These are phyloP conservation scores for Zangia roseola DNA, from an alignment of 768 basidiomycete genomes.

Conservation along the genomic window DNA sequence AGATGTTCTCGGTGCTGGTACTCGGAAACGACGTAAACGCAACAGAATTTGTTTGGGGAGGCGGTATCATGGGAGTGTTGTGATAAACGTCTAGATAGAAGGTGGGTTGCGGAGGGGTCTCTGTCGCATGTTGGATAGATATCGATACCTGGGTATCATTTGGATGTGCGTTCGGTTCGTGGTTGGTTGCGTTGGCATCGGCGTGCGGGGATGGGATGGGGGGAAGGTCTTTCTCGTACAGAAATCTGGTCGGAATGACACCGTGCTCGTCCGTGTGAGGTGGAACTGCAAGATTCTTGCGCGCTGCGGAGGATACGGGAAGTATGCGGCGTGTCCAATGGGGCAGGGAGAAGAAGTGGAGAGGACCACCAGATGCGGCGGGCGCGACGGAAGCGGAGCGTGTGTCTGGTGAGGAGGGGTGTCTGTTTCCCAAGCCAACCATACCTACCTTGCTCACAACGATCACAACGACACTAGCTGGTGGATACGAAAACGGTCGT, in stretches of 20 bases:
- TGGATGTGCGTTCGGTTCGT: slow-evolving; percentile 1
- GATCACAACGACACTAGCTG: too few relatives aligned
- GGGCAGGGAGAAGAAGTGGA: slow-evolving; percentile 65
- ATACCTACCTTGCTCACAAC: slow-evolving; percentile 34
- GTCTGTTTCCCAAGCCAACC: slow-evolving; percentile 37
- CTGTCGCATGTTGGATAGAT: slow-evolving; percentile 18
- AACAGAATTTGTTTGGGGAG: slow-evolving; percentile 48
- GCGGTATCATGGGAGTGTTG: slow-evolving; percentile 43
- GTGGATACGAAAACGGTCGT: slow-evolving; percentile 10
- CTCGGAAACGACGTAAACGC: slow-evolving; percentile 36
- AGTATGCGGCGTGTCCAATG: slow-evolving; percentile 58
- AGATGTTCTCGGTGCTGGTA: slow-evolving; percentile 12
- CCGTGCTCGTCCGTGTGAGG: slow-evolving; percentile 25
- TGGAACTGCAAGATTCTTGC: slow-evolving; percentile 27
- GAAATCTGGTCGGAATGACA: slow-evolving; percentile 14
- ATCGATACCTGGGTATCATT: slow-evolving; percentile 14
- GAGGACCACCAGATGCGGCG: slow-evolving; percentile 39
- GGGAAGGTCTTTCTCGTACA: slow-evolving; percentile 49
- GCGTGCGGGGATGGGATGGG: slow-evolving; percentile 37
- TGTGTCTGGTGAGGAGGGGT: slow-evolving; percentile 27
- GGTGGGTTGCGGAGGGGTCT: slow-evolving; percentile 49
- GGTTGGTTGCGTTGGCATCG: not conserved
- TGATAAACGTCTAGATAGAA: slow-evolving; percentile 60
- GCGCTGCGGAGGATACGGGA: slow-evolving; percentile 31
- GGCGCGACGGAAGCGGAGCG: slow-evolving; percentile 35